These are phyloP conservation scores for Monilinia vaccinii-corymbosi DNA, from an alignment of 2,329 filamentous ascomycete species.

Conservation along the genomic window DNA sequence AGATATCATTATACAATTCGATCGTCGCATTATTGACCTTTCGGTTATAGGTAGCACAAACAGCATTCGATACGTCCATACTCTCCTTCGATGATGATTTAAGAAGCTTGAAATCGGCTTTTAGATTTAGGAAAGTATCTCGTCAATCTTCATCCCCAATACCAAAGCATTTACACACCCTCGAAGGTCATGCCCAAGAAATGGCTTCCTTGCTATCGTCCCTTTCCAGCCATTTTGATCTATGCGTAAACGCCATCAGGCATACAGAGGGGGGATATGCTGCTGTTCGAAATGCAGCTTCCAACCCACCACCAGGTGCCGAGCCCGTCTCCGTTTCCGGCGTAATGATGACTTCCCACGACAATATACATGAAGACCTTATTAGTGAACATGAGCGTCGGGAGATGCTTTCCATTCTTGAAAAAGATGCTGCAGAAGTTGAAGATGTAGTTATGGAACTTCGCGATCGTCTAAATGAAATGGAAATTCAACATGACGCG, in stretches of 20 bases:
- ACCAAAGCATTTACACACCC: conserved; percentile 36
- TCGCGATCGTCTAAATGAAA: conserved; percentile 62
- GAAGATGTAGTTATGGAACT: conserved; percentile 63
- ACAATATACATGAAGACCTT: conserved; percentile 51
- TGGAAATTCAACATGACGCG: conserved; percentile 61
- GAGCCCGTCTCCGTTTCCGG: conserved; percentile 55
- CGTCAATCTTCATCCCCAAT: conserved; percentile 32
- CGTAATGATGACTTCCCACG: conserved; percentile 43
- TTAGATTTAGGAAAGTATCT: conserved; percentile 26
- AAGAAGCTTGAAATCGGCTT: conserved; percentile 46
- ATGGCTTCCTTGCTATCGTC: conserved; percentile 77
- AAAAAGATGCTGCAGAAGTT: conserved; percentile 59
- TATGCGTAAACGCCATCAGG: conserved; percentile 83
- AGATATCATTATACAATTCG: not conserved
- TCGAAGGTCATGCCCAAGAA: conserved; percentile 55
- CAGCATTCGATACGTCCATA: conserved; percentile 61
- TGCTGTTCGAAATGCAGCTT: conserved; percentile 59
- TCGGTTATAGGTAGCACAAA: conserved; percentile 46
- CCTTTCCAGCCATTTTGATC: conserved; percentile 80
- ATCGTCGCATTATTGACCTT: not conserved
- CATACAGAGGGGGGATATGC: conserved; percentile 77
- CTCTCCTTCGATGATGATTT: conserved; percentile 68
- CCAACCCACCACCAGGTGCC: conserved; percentile 41
- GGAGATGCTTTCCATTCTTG: conserved; percentile 76
- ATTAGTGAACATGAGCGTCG: conserved; percentile 66